Evolutionary conservation across 2,329 filamentous ascomycete species (phyloP), one percentile per base, ranked within the genome.

Genomic region (Tolypocladium pustulatum): DNA sequence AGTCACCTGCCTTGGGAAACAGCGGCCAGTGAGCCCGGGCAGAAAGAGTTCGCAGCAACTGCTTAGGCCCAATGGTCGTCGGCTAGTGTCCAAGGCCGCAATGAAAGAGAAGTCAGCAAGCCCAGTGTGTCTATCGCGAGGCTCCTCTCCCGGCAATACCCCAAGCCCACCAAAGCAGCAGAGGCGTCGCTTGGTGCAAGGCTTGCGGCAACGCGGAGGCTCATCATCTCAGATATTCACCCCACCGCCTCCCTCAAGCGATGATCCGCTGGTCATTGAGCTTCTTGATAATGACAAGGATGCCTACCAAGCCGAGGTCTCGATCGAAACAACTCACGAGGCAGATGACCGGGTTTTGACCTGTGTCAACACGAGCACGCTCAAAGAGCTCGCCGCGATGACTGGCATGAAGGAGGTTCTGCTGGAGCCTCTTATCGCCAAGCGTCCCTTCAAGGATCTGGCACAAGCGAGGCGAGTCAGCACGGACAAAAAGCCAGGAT

Each of bases 321-420:
- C 69, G 7, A 69, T 70, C 10, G 62, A 63, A 9, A 64, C 63
- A 0, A 64, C 57, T 4, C 63, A 69, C 6, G 68, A 73, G n/a
- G 71, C 71, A 43, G 69, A 70, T 43, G 70, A 73, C 54, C 69
- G 72, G 55, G 82, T 97, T 8, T 76, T 97, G 34, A 81, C 85
- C 9, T 95, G 91, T 67, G 86, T 99, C 72, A 97, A 97, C 68
- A 84, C 80, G 0, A 94, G 90, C 69, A 84, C 85, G 6, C 76
- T 84, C 12, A 82, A 87, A 40, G 90, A 93, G 59, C 81, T 99
- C 49, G 84, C 88, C 1, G 92, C 96, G 64, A 86, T 97, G 61
- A 90, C 90, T 0, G 86, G 86, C 37, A 85, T 89, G 60, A 86
- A 88, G 40, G 81, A 88, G 63, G 83, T 86, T 7, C 80, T 86